A percentile compares a stretch with the other conserved stretches of the same genome.
Conservation (phyloP, 1,284 basidiomycete genomes). For the Microbotryum intermedium region DNA sequence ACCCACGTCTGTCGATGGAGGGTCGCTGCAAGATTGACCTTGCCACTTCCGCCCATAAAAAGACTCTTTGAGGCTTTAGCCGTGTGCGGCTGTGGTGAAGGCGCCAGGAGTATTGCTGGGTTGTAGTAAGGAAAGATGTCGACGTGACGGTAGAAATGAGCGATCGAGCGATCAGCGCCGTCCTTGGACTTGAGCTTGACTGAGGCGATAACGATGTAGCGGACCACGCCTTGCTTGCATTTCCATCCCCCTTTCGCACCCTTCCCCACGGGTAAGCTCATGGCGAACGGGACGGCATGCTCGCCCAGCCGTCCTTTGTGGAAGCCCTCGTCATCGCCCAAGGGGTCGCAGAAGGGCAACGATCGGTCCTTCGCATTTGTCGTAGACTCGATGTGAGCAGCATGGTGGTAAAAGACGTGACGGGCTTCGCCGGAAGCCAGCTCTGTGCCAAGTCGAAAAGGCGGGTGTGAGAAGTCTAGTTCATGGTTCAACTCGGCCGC, state of each 20-base stretch:
- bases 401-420: slow-evolving; percentile 78
- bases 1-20: slow-evolving; percentile 74
- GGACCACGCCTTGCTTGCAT: slow-evolving; percentile 56
- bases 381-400: slow-evolving; percentile 43
- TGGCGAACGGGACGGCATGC: slow-evolving; percentile 67
- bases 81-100: slow-evolving; percentile 55
- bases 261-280: slow-evolving; percentile 59
- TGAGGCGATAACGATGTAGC: slow-evolving; percentile 78
- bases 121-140: slow-evolving; percentile 74
- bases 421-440: slow-evolving; percentile 54
- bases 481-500: too few relatives aligned
- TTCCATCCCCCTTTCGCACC: slow-evolving; percentile 63
- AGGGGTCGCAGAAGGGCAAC: slow-evolving; percentile 48
- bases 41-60: slow-evolving; percentile 54
- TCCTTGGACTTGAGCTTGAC: slow-evolving; percentile 67
- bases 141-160: slow-evolving; percentile 84
- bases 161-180: slow-evolving; percentile 60
- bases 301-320: slow-evolving; percentile 48
- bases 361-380: slow-evolving; percentile 17
- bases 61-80: slow-evolving; percentile 54
- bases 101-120: slow-evolving; percentile 55
- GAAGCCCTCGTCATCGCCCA: slow-evolving; percentile 63
- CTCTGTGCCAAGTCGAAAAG: slow-evolving; percentile 34
- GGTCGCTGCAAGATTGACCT: slow-evolving; percentile 62
- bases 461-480: neutral